Conservation (phyloP, 139 green algal genomes). For the Chlorella vulgaris region DNA sequence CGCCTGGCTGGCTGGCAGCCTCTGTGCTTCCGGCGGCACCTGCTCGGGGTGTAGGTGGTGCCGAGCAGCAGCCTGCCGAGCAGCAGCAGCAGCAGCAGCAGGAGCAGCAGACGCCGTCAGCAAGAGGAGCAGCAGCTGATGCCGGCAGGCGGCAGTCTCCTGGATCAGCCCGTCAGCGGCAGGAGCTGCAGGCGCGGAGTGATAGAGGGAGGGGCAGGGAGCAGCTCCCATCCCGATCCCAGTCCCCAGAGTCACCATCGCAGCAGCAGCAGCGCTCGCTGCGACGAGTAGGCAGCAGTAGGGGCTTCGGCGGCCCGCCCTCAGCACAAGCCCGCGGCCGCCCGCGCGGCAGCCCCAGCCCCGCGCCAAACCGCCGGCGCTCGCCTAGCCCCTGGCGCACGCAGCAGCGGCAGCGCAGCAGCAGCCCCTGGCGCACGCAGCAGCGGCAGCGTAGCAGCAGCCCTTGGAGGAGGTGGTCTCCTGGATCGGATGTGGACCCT, state of each 20-base stretch:
- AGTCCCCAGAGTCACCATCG: background rate
- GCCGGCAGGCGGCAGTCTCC: background rate
- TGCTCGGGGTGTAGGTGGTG: background rate
- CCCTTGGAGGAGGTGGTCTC: constrained; percentile 2
- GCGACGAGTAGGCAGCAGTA: background rate
- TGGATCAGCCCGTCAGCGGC: no score
- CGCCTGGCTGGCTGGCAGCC: constrained; percentile 23
- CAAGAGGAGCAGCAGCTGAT: background rate
- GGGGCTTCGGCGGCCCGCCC: background rate
- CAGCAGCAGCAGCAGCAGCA: background rate
- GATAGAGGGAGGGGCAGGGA: background rate
- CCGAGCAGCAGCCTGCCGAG: constrained; percentile 6
- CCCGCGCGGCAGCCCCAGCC: constrained; percentile 2
- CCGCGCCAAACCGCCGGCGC: background rate
- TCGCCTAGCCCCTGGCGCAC: constrained; percentile 12
- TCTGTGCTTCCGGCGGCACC: background rate
- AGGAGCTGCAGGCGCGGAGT: background rate
- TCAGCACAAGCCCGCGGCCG: background rate
- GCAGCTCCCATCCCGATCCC: background rate
- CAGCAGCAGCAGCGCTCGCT: background rate
- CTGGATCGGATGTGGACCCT: background rate
- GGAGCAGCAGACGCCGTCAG: background rate
- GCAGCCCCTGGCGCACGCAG: constrained; percentile 3
- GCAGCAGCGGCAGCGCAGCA: constrained; percentile 1
- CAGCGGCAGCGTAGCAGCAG: constrained; percentile 21